Percentiles rank a stretch among this genome's conserved stretches.
Conservation (phyloP, 345 rosid species). For the Eucalyptus curtisii region DNA sequence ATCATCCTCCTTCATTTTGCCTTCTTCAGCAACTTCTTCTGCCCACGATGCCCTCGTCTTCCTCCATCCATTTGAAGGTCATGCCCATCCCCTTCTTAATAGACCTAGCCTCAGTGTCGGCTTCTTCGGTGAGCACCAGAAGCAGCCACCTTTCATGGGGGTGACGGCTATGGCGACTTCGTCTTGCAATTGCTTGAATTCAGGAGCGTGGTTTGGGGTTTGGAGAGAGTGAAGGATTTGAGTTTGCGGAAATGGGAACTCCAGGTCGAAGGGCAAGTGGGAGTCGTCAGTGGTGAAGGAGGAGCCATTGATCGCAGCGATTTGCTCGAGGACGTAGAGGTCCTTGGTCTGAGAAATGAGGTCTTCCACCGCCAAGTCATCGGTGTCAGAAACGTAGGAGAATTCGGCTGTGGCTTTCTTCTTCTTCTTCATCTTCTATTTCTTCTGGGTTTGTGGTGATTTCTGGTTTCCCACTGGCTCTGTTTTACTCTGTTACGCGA, state of each 20-base stretch:
- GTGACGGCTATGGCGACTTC: too few species aligned
- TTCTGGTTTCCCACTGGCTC: too few species aligned
- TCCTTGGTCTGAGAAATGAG: background rate
- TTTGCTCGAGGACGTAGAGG: slow-evolving; percentile 55
- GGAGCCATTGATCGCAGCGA: slow-evolving; percentile 67
- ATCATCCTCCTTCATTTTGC: too few species aligned
- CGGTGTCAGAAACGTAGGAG: background rate
- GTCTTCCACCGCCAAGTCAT: background rate
- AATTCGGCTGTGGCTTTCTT: background rate
- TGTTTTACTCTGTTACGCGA: too few species aligned
- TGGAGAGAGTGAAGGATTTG: slow-evolving; percentile 19
- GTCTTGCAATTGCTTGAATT: background rate
- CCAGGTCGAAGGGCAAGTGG: slow-evolving; percentile 48
- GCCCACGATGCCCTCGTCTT: too few species aligned
- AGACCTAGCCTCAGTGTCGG: background rate
- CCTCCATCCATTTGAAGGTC: too few species aligned
- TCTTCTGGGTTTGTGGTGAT: too few species aligned
- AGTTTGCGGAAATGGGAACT: slow-evolving; percentile 51
- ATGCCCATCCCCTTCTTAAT: too few species aligned
- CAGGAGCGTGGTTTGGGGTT: slow-evolving; percentile 1
- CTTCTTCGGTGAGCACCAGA: background rate
- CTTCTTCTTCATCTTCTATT: background rate
- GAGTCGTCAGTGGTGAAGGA: slow-evolving; percentile 20
- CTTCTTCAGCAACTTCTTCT: too few species aligned
- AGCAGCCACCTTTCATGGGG: background rate